These are phyloP conservation scores for Cryphonectria naterciae DNA, from an alignment of 2,329 filamentous ascomycete species.

Conservation along the genomic window DNA sequence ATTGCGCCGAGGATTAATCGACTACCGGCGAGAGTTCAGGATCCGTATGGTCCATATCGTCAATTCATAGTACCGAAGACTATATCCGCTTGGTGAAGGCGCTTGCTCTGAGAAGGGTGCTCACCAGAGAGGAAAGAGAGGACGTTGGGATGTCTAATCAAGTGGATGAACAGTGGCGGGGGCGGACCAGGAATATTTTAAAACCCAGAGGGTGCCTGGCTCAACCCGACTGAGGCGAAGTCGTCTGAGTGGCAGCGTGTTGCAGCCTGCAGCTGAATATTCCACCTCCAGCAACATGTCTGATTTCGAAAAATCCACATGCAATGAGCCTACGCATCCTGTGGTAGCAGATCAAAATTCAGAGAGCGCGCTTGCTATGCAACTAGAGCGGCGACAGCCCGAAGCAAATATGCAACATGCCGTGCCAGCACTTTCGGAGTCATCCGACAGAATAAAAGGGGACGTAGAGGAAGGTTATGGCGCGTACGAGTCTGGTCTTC, in stretches of 20 bases:
- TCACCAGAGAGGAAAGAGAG: neutral
- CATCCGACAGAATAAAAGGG: neutral
- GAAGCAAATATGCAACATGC: neutral
- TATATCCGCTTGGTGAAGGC: neutral
- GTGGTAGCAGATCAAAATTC: neutral
- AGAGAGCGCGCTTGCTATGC: neutral
- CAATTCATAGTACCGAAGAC: neutral
- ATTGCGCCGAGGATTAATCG: neutral
- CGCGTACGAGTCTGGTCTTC: constrained; percentile 11
- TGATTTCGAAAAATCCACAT: neutral
- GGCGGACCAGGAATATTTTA: neutral
- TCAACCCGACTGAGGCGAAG: neutral
- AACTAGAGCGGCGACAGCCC: neutral
- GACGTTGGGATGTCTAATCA: neutral
- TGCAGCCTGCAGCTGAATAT: neutral
- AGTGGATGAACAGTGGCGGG: neutral
- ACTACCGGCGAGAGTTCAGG: neutral
- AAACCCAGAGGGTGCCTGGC: neutral
- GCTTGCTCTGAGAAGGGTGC: neutral
- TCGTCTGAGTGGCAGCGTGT: neutral
- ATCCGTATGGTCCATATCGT: neutral
- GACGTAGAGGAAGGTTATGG: constrained; percentile 15
- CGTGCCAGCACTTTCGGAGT: neutral
- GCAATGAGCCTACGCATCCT: neutral
- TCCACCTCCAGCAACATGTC: neutral